Percentiles rank a stretch among this genome's conserved stretches.
phyloP scores from a whole-genome alignment of 257 asterid species.

The Penstemon newberryi region DNA sequence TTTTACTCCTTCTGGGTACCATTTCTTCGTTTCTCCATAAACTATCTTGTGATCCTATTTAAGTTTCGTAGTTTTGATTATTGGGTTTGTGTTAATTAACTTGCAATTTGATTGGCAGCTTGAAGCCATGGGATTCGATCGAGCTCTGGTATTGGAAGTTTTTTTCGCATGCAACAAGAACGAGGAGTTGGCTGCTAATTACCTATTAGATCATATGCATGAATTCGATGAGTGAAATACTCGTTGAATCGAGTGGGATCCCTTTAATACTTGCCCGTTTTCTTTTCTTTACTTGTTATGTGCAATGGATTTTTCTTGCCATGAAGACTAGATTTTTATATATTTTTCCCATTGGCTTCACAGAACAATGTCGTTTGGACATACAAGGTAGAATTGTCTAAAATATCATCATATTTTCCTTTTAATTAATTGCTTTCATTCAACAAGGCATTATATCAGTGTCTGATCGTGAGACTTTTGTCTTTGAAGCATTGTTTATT shows the following conservation, averaged over 20 bases:
- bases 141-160: constrained; percentile 67
- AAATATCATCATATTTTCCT: neutral
- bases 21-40: no score
- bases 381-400: neutral
- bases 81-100: neutral
- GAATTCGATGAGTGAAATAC: constrained; percentile 67
- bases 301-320: neutral
- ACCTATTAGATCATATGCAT: constrained; percentile 83
- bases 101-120: constrained; percentile 44
- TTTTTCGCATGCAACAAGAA: constrained; percentile 93
- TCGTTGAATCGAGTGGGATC: constrained; percentile 6
- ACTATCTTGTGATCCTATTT: neutral
- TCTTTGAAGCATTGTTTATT: no score
- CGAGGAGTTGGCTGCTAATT: constrained; percentile 90
- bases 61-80: neutral
- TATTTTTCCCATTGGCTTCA: neutral
- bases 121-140: constrained; percentile 88
- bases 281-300: neutral
- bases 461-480: neutral
- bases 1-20: no score
- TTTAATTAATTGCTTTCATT: neutral
- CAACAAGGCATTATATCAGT: neutral
- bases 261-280: constrained; percentile 10
- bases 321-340: neutral
- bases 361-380: neutral